phyloP scores from a whole-genome alignment of 2,329 filamentous ascomycete species.

The Calonectria pauciramosa region DNA sequence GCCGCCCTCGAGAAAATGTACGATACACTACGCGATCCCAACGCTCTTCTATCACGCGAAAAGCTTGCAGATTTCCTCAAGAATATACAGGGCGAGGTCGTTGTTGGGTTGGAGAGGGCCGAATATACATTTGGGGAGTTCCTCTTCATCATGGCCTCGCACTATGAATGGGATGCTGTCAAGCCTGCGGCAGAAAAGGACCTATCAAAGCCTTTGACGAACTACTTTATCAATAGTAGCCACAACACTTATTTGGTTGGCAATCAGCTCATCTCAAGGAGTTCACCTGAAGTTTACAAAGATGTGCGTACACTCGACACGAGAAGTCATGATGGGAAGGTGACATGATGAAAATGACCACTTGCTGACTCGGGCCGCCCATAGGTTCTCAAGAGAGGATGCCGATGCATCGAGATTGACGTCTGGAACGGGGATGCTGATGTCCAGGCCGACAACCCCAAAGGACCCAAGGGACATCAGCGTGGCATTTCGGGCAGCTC shows the following conservation, averaged over 20 bases:
- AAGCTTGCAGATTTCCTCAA: constrained; percentile 65
- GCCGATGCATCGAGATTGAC: constrained; percentile 94
- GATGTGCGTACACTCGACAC: constrained; percentile 65
- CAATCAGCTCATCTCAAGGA: constrained; percentile 85
- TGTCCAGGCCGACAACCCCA: constrained; percentile 51
- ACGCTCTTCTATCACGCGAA: constrained; percentile 48
- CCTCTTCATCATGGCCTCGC: constrained; percentile 61
- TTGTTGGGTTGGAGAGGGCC: constrained; percentile 53
- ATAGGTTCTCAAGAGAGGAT: constrained; percentile 80
- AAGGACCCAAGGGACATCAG: constrained; percentile 60
- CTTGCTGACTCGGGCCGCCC: neutral
- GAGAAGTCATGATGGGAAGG: neutral
- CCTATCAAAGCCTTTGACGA: constrained; percentile 78
- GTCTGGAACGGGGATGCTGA: constrained; percentile 84
- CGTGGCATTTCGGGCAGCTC: constrained; percentile 62
- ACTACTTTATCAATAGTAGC: constrained; percentile 95
- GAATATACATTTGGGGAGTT: constrained; percentile 64
- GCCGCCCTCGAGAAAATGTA: constrained; percentile 64
- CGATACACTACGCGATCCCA: constrained; percentile 56
- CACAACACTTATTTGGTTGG: constrained; percentile 95
- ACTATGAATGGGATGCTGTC: constrained; percentile 60
- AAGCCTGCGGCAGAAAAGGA: constrained; percentile 66
- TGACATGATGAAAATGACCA: neutral
- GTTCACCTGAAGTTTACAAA: constrained; percentile 83
- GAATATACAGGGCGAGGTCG: constrained; percentile 61